Evolutionary conservation across 1,284 basidiomycete genomes (phyloP), one percentile per base, ranked within the genome.

Genomic region (Inonotus obliquus): DNA sequence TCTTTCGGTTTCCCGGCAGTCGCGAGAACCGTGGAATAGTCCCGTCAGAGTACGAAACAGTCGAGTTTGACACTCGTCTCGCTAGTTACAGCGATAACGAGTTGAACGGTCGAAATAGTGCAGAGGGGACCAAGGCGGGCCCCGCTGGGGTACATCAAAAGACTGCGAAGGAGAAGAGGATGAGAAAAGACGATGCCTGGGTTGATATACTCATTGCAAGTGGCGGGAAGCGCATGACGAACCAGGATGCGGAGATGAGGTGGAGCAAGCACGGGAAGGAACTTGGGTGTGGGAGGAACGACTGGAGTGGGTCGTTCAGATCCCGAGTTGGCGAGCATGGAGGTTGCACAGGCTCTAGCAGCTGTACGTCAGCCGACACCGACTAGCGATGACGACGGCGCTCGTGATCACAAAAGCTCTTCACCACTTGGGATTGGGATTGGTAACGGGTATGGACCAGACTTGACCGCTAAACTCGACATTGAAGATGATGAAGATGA

Each of bases 201-300:
- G 87, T 91, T 64, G 92, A 94, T 74, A 94, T 94, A 49, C 76
- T 94, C 4, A 89, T 94, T 10, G 87, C 86, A 48, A 84, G 79
- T 52, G 84, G 82, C 63, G 75, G 73, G 21, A 74, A 86, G 47
- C 73, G 86, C 51, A 78, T 91, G 74, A 79, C 73, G 1, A 79
- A 80, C 6, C 87, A 90, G 71, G 85, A 88, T 58, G 78, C 72
- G 11, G 76, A 77, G 60, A 71, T 79, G 54, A 77, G 74, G 5
- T 45, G 63, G 63, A 57, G 45, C 37, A 21, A 19, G 54, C 52
- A 51, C 67, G 2, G 38, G 17, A 23, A 65, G 65, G 21, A 27
- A n/a, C 23, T 25, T 37, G 19, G 38, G 51, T 17, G 49, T 53
- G n/a, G 23, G 41, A 13, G 48, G 67, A 67, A 55, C 66, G 70